Conservation (phyloP, 345 rosid genomes). For the Clausena lansium region DNA sequence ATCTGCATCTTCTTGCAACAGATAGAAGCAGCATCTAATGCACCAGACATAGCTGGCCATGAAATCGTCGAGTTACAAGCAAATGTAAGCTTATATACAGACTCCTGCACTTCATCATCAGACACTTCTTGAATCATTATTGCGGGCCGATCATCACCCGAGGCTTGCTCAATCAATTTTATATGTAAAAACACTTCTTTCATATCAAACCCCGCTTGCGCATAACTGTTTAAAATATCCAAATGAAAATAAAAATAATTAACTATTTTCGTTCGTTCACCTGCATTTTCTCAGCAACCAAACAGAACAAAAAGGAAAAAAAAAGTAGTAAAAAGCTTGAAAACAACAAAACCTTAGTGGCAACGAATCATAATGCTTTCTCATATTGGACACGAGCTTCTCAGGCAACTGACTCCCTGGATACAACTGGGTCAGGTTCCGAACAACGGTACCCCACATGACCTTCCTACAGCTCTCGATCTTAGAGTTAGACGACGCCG, state of each 20-base stretch:
- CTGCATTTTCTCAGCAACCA: constrained; percentile 25
- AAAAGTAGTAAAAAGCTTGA: neutral
- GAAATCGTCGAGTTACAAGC: constrained; percentile 76
- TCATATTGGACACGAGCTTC: constrained; percentile 84
- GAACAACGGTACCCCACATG: constrained; percentile 86
- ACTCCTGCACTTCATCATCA: constrained; percentile 55
- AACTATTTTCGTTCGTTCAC: constrained; percentile 2
- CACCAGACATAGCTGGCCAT: constrained; percentile 77
- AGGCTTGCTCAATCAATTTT: constrained; percentile 92
- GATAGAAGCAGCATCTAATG: constrained; percentile 74
- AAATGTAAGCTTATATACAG: constrained; percentile 68
- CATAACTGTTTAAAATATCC: constrained; percentile 53
- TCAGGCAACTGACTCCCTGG: constrained; percentile 96
- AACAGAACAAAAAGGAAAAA: neutral
- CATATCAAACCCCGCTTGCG: constrained; percentile 91
- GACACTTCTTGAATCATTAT: constrained; percentile 69
- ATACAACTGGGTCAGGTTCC: constrained; percentile 84
- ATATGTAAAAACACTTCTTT: constrained; percentile 90
- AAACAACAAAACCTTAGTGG: constrained; percentile 67
- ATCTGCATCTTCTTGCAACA: constrained; percentile 83
- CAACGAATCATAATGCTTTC: constrained; percentile 95
- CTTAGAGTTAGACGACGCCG: constrained; percentile 27
- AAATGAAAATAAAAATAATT: neutral
- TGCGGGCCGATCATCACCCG: constrained; percentile 72
- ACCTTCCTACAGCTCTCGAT: constrained; percentile 62